These are phyloP conservation scores for Nicotiana noctiflora DNA, from an alignment of 257 asterid genomes.

Conservation along the genomic window DNA sequence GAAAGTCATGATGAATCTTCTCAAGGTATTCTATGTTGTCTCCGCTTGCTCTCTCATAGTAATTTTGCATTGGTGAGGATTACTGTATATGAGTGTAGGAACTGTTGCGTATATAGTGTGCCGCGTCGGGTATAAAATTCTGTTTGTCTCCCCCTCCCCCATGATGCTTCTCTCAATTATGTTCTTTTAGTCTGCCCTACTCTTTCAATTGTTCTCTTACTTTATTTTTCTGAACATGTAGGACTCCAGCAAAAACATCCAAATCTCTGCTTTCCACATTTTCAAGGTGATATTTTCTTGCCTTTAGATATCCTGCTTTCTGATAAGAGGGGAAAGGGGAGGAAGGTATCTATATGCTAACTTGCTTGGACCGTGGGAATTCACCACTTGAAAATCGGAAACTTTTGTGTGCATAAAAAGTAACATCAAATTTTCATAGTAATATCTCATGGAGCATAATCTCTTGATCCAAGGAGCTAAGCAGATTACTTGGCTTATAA, in stretches of 20 bases:
- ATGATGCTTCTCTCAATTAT: too few species aligned
- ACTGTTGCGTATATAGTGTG: background rate
- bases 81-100: background rate
- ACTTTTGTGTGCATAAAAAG: background rate
- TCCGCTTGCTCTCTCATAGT: constrained; percentile 12
- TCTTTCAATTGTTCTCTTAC: background rate
- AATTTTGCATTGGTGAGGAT: background rate
- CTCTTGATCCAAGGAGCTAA: background rate
- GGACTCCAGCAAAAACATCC: constrained; percentile 97
- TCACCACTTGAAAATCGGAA: constrained; percentile 1
- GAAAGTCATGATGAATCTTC: constrained; percentile 89
- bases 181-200: too few species aligned
- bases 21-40: constrained; percentile 49
- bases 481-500: background rate
- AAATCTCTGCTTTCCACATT: constrained; percentile 87
- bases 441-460: background rate
- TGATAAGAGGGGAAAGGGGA: background rate
- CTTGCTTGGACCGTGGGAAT: background rate
- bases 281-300: constrained; percentile 63
- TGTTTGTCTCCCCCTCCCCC: too few species aligned
- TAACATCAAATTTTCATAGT: background rate
- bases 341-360: background rate
- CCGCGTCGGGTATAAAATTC: background rate
- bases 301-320: constrained; percentile 3
- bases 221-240: constrained; percentile 29